Percentiles rank a stretch among this genome's conserved stretches.
Conservation (phyloP, 2,329 filamentous ascomycete genomes). For the Exophiala spinifera region DNA sequence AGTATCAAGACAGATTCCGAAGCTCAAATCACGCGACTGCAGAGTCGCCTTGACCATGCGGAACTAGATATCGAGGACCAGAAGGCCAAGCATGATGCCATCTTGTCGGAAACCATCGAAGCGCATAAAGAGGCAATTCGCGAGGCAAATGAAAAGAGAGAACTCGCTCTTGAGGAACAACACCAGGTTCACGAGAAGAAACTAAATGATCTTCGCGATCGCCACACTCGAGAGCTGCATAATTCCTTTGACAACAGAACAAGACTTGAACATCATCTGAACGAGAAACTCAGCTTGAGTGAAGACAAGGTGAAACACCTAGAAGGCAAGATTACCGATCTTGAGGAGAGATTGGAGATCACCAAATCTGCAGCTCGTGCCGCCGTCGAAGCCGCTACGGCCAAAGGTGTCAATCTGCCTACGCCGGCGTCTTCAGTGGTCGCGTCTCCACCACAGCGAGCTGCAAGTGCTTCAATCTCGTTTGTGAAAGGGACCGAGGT, state of each 20-base stretch:
- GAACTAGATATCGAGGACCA: slow-evolving; percentile 76
- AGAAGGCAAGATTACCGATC: slow-evolving; percentile 76
- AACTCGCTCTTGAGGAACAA: slow-evolving; percentile 55
- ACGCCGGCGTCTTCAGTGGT: slow-evolving; percentile 34
- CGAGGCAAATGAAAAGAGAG: slow-evolving; percentile 53
- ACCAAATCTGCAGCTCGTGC: slow-evolving; percentile 82
- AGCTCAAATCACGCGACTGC: slow-evolving; percentile 69
- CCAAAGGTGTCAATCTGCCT: slow-evolving; percentile 42
- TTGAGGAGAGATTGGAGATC: slow-evolving; percentile 89
- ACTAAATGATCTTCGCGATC: slow-evolving; percentile 70
- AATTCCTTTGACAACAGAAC: slow-evolving; percentile 78
- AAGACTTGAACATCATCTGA: slow-evolving; percentile 72
- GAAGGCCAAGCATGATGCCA: slow-evolving; percentile 76
- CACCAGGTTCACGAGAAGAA: slow-evolving; percentile 66
- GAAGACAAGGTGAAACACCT: slow-evolving; percentile 81
- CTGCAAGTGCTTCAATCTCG: slow-evolving; percentile 47
- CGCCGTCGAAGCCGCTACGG: slow-evolving; percentile 69
- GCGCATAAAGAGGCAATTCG: slow-evolving; percentile 60
- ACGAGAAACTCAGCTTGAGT: slow-evolving; percentile 76
- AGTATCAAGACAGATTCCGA: slow-evolving; percentile 70
- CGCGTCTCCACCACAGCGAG: slow-evolving; percentile 40
- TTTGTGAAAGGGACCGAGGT: slow-evolving; percentile 47
- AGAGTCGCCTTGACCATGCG: slow-evolving; percentile 72
- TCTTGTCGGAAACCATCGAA: slow-evolving; percentile 75
- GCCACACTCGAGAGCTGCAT: slow-evolving; percentile 70